Conservation (phyloP, 495 filamentous ascomycete genomes). For the Lophiotrema nucula region DNA sequence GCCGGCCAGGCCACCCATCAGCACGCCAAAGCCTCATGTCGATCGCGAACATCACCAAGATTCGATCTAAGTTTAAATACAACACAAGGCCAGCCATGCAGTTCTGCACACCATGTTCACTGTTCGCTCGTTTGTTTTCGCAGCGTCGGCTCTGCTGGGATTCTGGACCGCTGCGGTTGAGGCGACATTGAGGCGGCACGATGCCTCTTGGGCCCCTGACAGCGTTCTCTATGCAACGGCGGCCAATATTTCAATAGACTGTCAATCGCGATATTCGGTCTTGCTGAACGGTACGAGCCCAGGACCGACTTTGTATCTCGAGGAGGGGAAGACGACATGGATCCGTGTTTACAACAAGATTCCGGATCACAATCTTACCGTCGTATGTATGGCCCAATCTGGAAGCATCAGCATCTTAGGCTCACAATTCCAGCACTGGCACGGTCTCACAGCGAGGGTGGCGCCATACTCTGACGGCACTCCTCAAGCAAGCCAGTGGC, state of each 20-base stretch:
- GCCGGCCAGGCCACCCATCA: too few relatives aligned
- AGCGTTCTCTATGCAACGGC: background rate
- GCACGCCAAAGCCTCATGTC: too few relatives aligned
- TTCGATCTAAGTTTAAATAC: too few relatives aligned
- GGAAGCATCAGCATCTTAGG: background rate
- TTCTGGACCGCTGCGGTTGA: background rate
- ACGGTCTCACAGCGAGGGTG: background rate
- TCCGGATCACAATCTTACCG: background rate
- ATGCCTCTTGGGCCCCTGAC: background rate
- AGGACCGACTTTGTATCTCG: background rate
- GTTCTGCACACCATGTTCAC: too few relatives aligned
- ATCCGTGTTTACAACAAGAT: conserved; percentile 4
- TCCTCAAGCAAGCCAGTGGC: conserved; percentile 10
- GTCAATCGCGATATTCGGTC: conserved; percentile 2
- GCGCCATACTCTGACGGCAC: conserved; percentile 4
- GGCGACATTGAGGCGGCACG: background rate
- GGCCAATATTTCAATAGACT: background rate
- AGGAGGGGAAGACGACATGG: conserved; percentile 2
- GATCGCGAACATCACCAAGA: too few relatives aligned
- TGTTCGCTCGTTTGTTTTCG: background rate
- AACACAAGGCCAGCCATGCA: too few relatives aligned
- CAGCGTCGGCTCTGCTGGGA: background rate
- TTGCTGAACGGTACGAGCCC: background rate
- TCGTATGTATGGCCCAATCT: background rate
- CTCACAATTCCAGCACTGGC: conserved; percentile 1